Percentiles rank a stretch among this genome's conserved stretches.
Evolutionary conservation across 2,329 filamentous ascomycete genomes (phyloP).

Genomic region (Calonectria crousiana): DNA sequence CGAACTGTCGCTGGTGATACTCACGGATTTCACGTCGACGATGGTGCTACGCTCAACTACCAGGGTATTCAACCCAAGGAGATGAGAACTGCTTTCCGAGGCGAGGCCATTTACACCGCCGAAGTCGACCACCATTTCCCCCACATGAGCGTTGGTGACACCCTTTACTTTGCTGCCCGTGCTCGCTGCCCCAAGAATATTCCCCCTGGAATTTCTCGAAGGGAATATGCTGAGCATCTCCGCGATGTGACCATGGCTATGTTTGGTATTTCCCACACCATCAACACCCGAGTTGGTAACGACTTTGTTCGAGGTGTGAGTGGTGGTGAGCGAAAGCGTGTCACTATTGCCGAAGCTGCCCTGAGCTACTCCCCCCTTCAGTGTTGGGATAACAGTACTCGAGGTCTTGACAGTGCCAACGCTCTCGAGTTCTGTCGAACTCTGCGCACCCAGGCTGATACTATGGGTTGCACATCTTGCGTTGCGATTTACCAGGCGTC

Average conservation of each 20-base stretch:
- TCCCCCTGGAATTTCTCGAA: conserved; percentile 64
- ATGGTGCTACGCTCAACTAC: conserved; percentile 80
- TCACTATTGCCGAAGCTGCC: conserved; percentile 49
- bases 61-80: conserved; percentile 72
- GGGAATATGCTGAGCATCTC: conserved; percentile 68
- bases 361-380: conserved; percentile 61
- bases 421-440: conserved; percentile 75
- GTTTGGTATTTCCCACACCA: conserved; percentile 76
- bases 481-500: conserved; percentile 76
- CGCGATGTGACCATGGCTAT: conserved; percentile 78
- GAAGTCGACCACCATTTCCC: conserved; percentile 86
- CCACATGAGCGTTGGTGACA: conserved; percentile 79
- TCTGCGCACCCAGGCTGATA: conserved; percentile 69
- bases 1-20: conserved; percentile 85
- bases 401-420: conserved; percentile 73
- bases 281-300: conserved; percentile 76
- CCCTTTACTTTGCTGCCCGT: conserved; percentile 78
- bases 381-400: conserved; percentile 78
- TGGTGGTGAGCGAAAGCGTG: conserved; percentile 63
- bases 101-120: conserved; percentile 85
- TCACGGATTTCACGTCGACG: conserved; percentile 78
- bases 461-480: conserved; percentile 67
- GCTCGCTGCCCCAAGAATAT: conserved; percentile 73
- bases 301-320: conserved; percentile 71
- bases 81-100: conserved; percentile 80